Base-by-base conservation (phyloP, 1,284 basidiomycete genomes). In the Leccinum fallax region DNA sequence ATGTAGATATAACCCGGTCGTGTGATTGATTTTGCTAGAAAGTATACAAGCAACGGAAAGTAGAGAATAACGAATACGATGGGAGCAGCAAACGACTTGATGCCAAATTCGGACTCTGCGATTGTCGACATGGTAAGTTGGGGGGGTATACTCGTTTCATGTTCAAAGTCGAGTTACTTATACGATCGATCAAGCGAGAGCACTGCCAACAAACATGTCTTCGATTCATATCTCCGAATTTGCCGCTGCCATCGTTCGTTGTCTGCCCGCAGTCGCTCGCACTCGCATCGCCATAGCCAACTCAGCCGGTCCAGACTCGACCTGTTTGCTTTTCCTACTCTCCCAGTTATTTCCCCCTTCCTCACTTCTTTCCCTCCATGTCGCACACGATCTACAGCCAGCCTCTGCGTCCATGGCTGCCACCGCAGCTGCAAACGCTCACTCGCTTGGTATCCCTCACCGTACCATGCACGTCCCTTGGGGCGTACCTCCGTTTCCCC, bases 281-380 rank as follows among this genome's bases (percentile, higher is more conserved):
- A 55, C 51, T 1, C 13, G 21, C 59, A 55, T 56, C 64, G 91
- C 82, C 40, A 81, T 93, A 28, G 91, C 87, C 24, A 87, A 87
- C 69, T 93, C 92, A 19, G 91, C 89, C 11, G 92, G 92, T 2
- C 84, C 90, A 11, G 91, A 93, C 71, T 93, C 91, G 5, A 86
- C 87, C 2, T 90, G 88, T 70, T 79, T 93, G 5, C 78, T 93
- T 10, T 90, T 85, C 68, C 82, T 93, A 10, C 75, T 92, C 32
- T 68, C 81, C 49, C 78, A 76, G 30, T 73, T 81, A 38, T 63
- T 83, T 9, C 60, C 57, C 21, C 53, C 51, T 2, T 64, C 5
- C 76, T 69, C 70, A 8, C 67, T 89, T 4, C 66, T 85, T n/a
- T 89, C 90, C 1, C 51, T 92, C 11, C 84, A 87, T 60, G 79